Percentiles rank a stretch among this genome's conserved stretches.
Evolutionary conservation across 768 basidiomycete species (phyloP).

Genomic region (Mrakia blollopis): DNA sequence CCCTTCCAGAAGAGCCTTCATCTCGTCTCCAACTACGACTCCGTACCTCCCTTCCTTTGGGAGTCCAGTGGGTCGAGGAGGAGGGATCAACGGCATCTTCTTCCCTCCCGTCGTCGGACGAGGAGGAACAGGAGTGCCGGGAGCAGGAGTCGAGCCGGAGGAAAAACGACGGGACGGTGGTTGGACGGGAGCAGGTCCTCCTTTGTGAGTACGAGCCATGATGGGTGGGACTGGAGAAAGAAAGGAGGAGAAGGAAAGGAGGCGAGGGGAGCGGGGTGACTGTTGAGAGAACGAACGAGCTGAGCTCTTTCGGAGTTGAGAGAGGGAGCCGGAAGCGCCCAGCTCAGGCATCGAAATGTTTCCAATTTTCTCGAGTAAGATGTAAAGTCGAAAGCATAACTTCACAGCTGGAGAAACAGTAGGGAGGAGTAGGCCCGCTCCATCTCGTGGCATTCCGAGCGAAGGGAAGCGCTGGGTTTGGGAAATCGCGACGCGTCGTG

Average conservation of each 20-base stretch:
- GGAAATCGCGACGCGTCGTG: too few relatives aligned
- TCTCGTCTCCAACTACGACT: not conserved
- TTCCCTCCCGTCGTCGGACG: slow-evolving; percentile 10
- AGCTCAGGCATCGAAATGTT: too few relatives aligned
- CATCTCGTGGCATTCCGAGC: too few relatives aligned
- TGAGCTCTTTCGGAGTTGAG: too few relatives aligned
- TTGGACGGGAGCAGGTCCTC: not conserved
- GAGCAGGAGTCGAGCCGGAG: not conserved
- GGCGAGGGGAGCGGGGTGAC: not conserved
- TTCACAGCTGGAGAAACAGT: too few relatives aligned
- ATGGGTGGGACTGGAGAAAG: not conserved
- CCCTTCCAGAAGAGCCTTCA: not conserved
- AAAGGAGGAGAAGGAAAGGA: not conserved
- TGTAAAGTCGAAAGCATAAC: too few relatives aligned
- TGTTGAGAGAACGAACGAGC: not conserved
- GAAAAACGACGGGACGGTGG: not conserved
- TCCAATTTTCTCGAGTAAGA: too few relatives aligned
- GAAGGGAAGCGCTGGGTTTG: too few relatives aligned
- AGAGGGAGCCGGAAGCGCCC: too few relatives aligned
- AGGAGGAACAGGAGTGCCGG: not conserved
- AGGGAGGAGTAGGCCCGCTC: too few relatives aligned
- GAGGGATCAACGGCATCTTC: slow-evolving; percentile 11
- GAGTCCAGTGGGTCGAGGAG: slow-evolving; percentile 1
- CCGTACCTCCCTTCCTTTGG: not conserved
- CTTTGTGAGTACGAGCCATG: slow-evolving; percentile 13